A percentile compares a stretch with the other conserved stretches of the same genome.
phyloP scores from a whole-genome alignment of 176 grass and related monocot species.

The Paspalum vaginatum region DNA sequence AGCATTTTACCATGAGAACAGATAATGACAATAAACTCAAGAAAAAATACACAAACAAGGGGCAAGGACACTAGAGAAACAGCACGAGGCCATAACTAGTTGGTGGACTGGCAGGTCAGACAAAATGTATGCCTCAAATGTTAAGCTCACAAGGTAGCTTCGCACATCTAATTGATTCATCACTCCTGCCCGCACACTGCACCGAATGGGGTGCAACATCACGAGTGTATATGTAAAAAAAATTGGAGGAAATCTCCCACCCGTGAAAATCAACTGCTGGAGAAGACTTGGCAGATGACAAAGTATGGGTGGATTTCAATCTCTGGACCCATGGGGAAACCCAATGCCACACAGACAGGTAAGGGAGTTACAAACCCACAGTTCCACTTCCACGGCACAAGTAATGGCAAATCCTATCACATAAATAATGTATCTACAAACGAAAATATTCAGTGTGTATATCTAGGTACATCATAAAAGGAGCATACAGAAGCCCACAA shows the following conservation, averaged over 20 bases:
- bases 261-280: constrained; percentile 64
- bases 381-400: neutral
- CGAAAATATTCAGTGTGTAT: neutral
- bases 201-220: neutral
- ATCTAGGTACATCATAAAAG: neutral
- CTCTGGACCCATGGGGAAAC: constrained; percentile 41
- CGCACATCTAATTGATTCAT: constrained; percentile 73
- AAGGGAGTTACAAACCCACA: constrained; percentile 36
- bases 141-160: constrained; percentile 45
- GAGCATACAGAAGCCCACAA: neutral
- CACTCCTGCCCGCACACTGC: constrained; percentile 27
- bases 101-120: constrained; percentile 37
- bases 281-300: constrained; percentile 45
- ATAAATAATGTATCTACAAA: neutral
- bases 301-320: constrained; percentile 50
- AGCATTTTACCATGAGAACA: no score
- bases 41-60: no score
- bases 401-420: no score
- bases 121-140: constrained; percentile 58
- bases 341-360: constrained; percentile 2
- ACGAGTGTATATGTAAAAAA: neutral
- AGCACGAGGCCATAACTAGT: neutral
- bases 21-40: no score
- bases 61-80: neutral
- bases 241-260: constrained; percentile 3